These are phyloP conservation scores for Crithidia bombi DNA, from an alignment of 208 protist species.

Conservation along the genomic window DNA sequence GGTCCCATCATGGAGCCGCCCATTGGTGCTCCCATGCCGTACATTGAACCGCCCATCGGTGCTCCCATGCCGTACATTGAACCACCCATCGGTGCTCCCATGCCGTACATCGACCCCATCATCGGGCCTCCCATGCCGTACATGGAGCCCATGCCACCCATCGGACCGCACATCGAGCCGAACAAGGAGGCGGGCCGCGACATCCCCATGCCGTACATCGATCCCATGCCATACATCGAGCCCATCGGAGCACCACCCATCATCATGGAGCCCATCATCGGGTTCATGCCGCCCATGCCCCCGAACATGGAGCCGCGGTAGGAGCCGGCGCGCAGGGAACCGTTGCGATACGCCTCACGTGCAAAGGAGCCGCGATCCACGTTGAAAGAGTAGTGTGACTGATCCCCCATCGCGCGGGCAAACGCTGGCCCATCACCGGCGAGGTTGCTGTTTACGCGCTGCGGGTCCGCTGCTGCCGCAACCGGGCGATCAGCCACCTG, in stretches of 20 bases:
- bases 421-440: conserved; percentile 24
- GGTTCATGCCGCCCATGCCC: conserved; percentile 24
- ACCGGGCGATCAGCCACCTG: conserved; percentile 30
- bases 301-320: conserved; percentile 29
- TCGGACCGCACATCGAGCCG: conserved; percentile 35
- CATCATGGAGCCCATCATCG: conserved; percentile 28
- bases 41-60: conserved; percentile 38
- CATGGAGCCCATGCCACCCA: conserved; percentile 23
- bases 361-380: conserved; percentile 36
- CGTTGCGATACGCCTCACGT: conserved; percentile 19
- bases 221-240: conserved; percentile 38
- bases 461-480: conserved; percentile 18
- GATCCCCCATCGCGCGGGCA: conserved; percentile 20
- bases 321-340: conserved; percentile 15
- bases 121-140: conserved; percentile 26
- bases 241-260: conserved; percentile 26
- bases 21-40: conserved; percentile 41
- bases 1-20: conserved; percentile 24
- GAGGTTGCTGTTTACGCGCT: conserved; percentile 39
- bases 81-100: conserved; percentile 29
- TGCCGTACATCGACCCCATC: conserved; percentile 38
- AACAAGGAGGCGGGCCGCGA: conserved; percentile 33
- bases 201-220: conserved; percentile 42
- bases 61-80: conserved; percentile 41
- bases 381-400: conserved; percentile 33